phyloP scores from a whole-genome alignment of 2,329 filamentous ascomycete species.

The Xylariaceae sp. region DNA sequence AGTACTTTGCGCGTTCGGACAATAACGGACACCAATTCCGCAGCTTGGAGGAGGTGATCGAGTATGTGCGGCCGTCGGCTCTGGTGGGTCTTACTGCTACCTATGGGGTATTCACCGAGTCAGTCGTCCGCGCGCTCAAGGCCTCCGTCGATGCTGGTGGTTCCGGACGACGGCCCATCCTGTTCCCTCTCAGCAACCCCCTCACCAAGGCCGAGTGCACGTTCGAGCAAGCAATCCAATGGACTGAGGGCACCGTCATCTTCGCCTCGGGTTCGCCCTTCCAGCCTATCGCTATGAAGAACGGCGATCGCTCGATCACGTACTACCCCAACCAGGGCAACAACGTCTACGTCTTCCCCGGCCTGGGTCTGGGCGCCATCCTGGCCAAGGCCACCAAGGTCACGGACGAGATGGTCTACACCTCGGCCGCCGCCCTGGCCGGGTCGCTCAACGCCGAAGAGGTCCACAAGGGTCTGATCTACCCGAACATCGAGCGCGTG shows the following conservation, averaged over 20 bases:
- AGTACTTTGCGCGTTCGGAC: constrained; percentile 59
- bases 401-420: constrained; percentile 96
- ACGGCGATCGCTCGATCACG: constrained; percentile 50
- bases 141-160: constrained; percentile 55
- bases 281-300: constrained; percentile 60
- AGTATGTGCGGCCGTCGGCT: constrained; percentile 90
- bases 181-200: constrained; percentile 96
- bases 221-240: constrained; percentile 83
- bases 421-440: constrained; percentile 74
- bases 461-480: constrained; percentile 74
- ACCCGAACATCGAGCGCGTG: constrained; percentile 85
- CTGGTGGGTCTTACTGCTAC: constrained; percentile 92
- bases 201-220: constrained; percentile 96
- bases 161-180: constrained; percentile 71
- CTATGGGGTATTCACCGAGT: constrained; percentile 86
- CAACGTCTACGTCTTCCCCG: constrained; percentile 91
- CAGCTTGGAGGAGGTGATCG: constrained; percentile 82
- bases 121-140: constrained; percentile 67
- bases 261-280: constrained; percentile 97
- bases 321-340: constrained; percentile 80
- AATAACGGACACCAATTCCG: constrained; percentile 64
- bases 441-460: constrained; percentile 75
- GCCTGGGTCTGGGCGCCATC: constrained; percentile 88
- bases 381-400: constrained; percentile 79
- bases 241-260: constrained; percentile 85